Evolutionary conservation across 2,329 filamentous ascomycete genomes (phyloP).

Genomic region (Hymenoscyphus infarciens): DNA sequence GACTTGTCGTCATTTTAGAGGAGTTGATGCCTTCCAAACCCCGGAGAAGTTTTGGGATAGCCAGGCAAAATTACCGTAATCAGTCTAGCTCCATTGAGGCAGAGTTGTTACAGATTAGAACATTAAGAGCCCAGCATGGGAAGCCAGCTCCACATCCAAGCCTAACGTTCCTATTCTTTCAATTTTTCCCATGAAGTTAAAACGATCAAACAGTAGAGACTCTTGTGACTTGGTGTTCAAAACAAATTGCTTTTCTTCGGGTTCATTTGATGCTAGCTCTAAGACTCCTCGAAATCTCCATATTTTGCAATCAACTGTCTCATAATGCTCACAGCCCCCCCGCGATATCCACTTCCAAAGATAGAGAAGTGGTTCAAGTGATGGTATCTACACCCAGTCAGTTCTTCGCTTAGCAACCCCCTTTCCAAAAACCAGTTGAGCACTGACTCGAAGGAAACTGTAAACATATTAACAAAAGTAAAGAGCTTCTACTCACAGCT

Average conservation of each 20-base stretch:
- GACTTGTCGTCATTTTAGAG: too few relatives aligned
- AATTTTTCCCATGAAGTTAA: too few relatives aligned
- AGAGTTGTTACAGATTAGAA: too few relatives aligned
- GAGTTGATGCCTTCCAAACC: too few relatives aligned
- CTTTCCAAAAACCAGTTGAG: too few relatives aligned
- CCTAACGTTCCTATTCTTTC: too few relatives aligned
- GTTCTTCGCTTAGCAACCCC: neutral
- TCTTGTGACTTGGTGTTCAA: neutral
- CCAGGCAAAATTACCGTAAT: too few relatives aligned
- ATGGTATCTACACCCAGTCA: conserved; percentile 61
- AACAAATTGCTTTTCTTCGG: neutral
- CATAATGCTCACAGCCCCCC: conserved; percentile 78
- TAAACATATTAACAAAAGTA: neutral
- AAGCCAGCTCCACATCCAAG: too few relatives aligned
- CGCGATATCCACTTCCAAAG: conserved; percentile 76
- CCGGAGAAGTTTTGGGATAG: too few relatives aligned
- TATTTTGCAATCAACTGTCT: conserved; percentile 70
- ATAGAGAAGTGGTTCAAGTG: conserved; percentile 73
- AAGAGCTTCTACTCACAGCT: conserved; percentile 59
- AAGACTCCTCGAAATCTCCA: conserved; percentile 35
- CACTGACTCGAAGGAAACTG: neutral
- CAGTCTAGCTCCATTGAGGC: too few relatives aligned
- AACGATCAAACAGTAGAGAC: too few relatives aligned
- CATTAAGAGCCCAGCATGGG: too few relatives aligned
- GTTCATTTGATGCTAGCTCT: neutral